Percentiles rank a stretch among this genome's conserved stretches.
These are phyloP conservation scores for Microdochium trichocladiopsis DNA, from an alignment of 2,329 filamentous ascomycete species.

Conservation along the genomic window DNA sequence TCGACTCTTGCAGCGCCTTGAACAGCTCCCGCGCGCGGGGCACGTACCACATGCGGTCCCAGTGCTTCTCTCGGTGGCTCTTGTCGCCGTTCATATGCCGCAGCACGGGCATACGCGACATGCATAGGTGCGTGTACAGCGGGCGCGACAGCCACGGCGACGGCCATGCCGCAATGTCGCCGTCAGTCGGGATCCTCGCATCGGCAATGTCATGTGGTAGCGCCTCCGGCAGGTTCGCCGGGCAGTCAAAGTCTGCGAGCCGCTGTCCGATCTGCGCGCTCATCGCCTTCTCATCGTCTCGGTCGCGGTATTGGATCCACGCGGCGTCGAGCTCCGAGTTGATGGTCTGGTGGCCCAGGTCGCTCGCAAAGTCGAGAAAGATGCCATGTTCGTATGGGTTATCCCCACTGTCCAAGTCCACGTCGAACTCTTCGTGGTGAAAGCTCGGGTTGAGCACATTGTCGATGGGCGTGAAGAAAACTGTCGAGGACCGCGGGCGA, in stretches of 20 bases:
- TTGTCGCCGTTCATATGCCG: neutral
- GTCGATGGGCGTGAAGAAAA: neutral
- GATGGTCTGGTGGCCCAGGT: slow-evolving; percentile 1
- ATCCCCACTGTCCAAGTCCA: neutral
- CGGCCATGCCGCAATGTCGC: neutral
- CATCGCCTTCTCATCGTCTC: neutral
- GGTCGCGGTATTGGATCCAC: neutral
- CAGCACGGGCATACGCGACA: neutral
- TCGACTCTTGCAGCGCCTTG: neutral
- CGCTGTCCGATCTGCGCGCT: neutral
- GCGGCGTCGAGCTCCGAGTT: slow-evolving; percentile 1
- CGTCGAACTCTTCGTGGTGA: neutral
- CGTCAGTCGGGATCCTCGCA: neutral
- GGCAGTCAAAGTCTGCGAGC: neutral
- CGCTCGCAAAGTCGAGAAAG: slow-evolving; percentile 1
- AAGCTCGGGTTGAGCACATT: slow-evolving; percentile 1
- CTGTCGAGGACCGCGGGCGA: neutral
- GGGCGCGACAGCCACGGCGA: neutral
- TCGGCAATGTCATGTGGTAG: too few relatives aligned
- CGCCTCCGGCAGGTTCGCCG: neutral
- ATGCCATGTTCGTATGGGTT: slow-evolving; percentile 1
- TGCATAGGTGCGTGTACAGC: neutral
- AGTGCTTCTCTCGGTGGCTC: neutral
- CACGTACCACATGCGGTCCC: neutral
- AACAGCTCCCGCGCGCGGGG: neutral